Evolutionary conservation across 177 flowering plant species (phyloP), one percentile per base, ranked within the genome.

Genomic region (Vitis hybrid): DNA sequence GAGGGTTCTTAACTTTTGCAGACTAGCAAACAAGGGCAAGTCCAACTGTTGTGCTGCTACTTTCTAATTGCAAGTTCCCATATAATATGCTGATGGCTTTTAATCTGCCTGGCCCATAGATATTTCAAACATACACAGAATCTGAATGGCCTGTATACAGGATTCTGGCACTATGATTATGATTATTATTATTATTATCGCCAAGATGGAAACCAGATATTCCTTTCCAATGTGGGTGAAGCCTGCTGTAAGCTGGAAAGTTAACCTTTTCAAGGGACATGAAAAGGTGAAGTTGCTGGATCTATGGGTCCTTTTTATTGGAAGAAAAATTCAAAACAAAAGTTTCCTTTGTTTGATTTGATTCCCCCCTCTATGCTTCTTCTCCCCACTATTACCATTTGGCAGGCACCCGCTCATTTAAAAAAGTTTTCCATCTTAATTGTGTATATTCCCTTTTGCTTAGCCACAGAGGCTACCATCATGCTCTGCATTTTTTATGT

Each of bases 211-310:
- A 35, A 35, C 18, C 32, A 50, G 12, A 50, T 64, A 32, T 64
- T 21, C 35, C 56, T 64, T 64, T 11, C 55, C 67, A 64, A 63
- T 63, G 54, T 49, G 30, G 54, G 30, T 63, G 51, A 40, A 40
- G 11, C 50, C 12, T 32, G 17, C 50, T 51, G 56, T 51, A 64
- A 50, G 54, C 66, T 64, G 66, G 49, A 51, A 64, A 64, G 67
- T 18, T 50, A 35, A 27, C 35, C 27, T 64, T 64, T 64, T 21
- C 56, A 51, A 49, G 66, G 46, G 27, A 24, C 27, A 24, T 24
- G 27, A 24, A 24, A 24, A 24, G 27, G 2, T 24, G 27, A 24
- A 24, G 27, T 24, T 24, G 27, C 27, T 24, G 27, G 27, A 24
- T 24, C 27, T 35, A 6, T 35, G 46, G 46, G 46, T 35, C 46